Conservation (phyloP, 2,329 filamentous ascomycete species). For the Clarireedia paspali region DNA sequence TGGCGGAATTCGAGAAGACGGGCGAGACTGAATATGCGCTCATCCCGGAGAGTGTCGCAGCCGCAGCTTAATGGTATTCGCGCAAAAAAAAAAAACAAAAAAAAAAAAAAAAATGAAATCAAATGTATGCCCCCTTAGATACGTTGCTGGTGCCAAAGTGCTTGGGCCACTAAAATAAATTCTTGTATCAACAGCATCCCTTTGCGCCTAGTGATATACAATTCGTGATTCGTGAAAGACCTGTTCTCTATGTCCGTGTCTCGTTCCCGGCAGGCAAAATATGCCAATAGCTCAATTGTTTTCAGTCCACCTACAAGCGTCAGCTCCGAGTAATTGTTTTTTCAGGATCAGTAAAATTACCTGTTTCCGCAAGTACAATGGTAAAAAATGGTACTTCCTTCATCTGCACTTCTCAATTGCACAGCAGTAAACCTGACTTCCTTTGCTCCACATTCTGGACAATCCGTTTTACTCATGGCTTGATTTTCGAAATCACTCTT, state of each 20-base stretch:
- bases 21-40: constrained; percentile 87
- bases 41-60: constrained; percentile 54
- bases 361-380: constrained; percentile 80
- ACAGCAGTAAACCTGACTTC: constrained; percentile 81
- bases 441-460: constrained; percentile 70
- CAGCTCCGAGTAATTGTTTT: background rate
- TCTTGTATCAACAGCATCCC: constrained; percentile 1
- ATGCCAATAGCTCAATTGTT: constrained; percentile 29
- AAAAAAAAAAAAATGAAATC: background rate
- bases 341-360: constrained; percentile 40
- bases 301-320: constrained; percentile 27
- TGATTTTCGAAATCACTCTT: constrained; percentile 71
- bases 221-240: background rate
- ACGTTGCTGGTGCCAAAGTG: constrained; percentile 27
- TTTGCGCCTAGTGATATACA: background rate
- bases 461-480: constrained; percentile 60
- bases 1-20: constrained; percentile 93
- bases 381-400: constrained; percentile 90
- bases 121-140: background rate
- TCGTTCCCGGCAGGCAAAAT: background rate
- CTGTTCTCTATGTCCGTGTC: background rate
- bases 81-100: background rate
- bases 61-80: constrained; percentile 4
- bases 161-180: constrained; percentile 26
- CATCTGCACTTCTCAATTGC: constrained; percentile 86